phyloP scores from a whole-genome alignment of 805 yeast genomes.

The Candida sphagnicola region DNA sequence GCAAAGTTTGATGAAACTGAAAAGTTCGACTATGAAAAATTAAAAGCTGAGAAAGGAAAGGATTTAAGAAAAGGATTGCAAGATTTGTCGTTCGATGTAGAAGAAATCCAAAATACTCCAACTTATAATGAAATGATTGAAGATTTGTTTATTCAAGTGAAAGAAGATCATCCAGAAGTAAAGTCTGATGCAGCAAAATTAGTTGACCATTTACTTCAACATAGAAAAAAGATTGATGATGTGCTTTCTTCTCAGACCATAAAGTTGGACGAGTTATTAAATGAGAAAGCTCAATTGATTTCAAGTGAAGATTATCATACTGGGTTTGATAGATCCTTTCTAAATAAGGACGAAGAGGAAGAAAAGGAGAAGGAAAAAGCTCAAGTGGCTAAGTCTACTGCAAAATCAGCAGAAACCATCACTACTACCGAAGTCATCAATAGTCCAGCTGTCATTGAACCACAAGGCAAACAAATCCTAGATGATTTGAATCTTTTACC shows the following conservation, averaged over 20 bases:
- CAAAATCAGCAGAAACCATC: slow-evolving; percentile 9
- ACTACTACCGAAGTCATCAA: slow-evolving; percentile 26
- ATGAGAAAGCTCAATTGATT: slow-evolving; percentile 71
- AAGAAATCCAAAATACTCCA: slow-evolving; percentile 44
- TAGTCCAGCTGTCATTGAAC: slow-evolving; percentile 4
- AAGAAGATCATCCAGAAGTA: slow-evolving; percentile 53
- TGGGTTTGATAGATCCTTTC: slow-evolving; percentile 83
- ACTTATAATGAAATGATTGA: slow-evolving; percentile 91
- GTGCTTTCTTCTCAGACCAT: slow-evolving; percentile 61
- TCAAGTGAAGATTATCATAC: slow-evolving; percentile 89
- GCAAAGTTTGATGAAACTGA: slow-evolving; percentile 55
- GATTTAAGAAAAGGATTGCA: slow-evolving; percentile 41
- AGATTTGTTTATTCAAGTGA: slow-evolving; percentile 77
- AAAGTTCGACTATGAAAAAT: slow-evolving; percentile 45
- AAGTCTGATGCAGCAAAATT: slow-evolving; percentile 31
- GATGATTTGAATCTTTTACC: slow-evolving; percentile 56
- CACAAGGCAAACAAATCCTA: slow-evolving; percentile 21
- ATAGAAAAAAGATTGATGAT: slow-evolving; percentile 65
- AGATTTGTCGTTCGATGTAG: slow-evolving; percentile 32
- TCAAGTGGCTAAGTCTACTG: background rate
- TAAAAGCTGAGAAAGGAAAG: slow-evolving; percentile 36
- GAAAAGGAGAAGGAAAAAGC: slow-evolving; percentile 15
- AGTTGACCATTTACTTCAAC: slow-evolving; percentile 46
- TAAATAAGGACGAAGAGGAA: slow-evolving; percentile 52
- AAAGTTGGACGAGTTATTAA: slow-evolving; percentile 61